phyloP scores from a whole-genome alignment of 2,329 filamentous ascomycete species.

The Cladophialophora chaetospira region DNA sequence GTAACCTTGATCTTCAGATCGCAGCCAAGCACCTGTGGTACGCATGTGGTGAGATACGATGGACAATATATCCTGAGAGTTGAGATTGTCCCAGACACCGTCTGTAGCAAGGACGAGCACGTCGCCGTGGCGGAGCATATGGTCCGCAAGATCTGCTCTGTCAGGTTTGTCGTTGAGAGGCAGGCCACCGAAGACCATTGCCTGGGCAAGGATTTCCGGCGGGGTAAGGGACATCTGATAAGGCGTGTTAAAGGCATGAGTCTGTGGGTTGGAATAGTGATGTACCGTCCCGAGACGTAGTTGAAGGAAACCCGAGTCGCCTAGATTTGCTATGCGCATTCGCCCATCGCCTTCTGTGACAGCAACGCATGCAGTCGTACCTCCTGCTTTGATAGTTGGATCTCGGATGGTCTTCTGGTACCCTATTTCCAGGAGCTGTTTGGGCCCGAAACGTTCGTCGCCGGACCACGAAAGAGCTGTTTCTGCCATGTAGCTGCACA shows the following conservation, averaged over 20 bases:
- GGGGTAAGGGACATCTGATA: conserved; percentile 92
- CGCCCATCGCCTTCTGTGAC: conserved; percentile 71
- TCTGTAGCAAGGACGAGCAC: conserved; percentile 93
- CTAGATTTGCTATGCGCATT: conserved; percentile 88
- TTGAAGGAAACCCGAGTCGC: conserved; percentile 91
- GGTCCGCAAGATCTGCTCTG: conserved; percentile 77
- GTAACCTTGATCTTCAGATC: conserved; percentile 60
- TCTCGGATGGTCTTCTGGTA: conserved; percentile 82
- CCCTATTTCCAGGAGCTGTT: conserved; percentile 74
- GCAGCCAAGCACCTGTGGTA: conserved; percentile 70
- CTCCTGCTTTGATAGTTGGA: conserved; percentile 72
- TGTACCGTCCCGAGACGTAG: conserved; percentile 84
- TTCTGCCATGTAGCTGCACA: conserved; percentile 90
- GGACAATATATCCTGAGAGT: conserved; percentile 82
- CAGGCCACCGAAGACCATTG: conserved; percentile 78
- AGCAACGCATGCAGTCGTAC: conserved; percentile 89
- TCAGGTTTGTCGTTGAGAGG: conserved; percentile 80
- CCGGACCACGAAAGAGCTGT: conserved; percentile 62
- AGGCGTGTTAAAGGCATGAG: conserved; percentile 96
- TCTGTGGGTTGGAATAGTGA: conserved; percentile 80
- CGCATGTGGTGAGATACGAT: conserved; percentile 79
- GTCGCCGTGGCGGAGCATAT: conserved; percentile 82
- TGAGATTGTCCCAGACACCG: conserved; percentile 94
- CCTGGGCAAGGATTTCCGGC: conserved; percentile 73
- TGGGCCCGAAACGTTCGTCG: conserved; percentile 55